phyloP scores from a whole-genome alignment of 805 yeast genomes.

The Cyberlindnera xishuangbannaensis region DNA sequence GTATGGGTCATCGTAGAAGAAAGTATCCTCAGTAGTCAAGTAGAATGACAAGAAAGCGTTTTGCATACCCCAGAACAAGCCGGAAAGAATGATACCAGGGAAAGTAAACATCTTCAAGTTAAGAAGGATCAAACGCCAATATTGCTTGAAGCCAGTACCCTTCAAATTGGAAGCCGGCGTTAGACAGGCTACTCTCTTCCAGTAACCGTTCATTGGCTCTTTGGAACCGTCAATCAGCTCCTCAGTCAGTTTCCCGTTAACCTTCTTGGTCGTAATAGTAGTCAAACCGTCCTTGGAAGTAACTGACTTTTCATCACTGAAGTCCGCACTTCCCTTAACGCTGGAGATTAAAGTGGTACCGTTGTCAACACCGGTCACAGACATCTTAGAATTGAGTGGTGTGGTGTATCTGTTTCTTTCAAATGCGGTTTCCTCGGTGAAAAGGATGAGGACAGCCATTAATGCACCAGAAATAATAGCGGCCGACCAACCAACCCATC shows the following conservation, averaged over 20 bases:
- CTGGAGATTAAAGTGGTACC: slow-evolving; percentile 11
- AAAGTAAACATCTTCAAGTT: slow-evolving; percentile 53
- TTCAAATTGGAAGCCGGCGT: slow-evolving; percentile 54
- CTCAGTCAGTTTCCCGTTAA: slow-evolving; percentile 15
- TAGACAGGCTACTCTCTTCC: slow-evolving; percentile 40
- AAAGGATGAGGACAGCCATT: slow-evolving; percentile 47
- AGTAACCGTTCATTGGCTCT: slow-evolving; percentile 38
- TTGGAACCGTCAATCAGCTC: slow-evolving; percentile 34
- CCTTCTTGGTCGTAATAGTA: no score
- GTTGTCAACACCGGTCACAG: slow-evolving; percentile 15
- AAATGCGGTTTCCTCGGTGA: slow-evolving; percentile 67
- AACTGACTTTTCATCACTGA: slow-evolving; percentile 15
- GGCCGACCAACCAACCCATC: slow-evolving; percentile 74
- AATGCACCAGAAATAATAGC: slow-evolving; percentile 59
- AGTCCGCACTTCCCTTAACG: slow-evolving; percentile 6
- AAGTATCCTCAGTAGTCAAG: slow-evolving; percentile 65
- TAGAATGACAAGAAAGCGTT: slow-evolving; percentile 73
- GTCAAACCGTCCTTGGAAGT: slow-evolving; percentile 1
- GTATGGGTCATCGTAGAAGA: slow-evolving; percentile 61
- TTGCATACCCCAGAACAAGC: slow-evolving; percentile 76
- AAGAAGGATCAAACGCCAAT: slow-evolving; percentile 42
- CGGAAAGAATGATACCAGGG: slow-evolving; percentile 62
- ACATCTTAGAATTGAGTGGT: slow-evolving; percentile 22
- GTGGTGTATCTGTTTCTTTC: slow-evolving; percentile 44
- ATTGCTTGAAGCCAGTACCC: slow-evolving; percentile 65